A percentile compares a stretch with the other conserved stretches of the same genome.
Conservation (phyloP, 106 monocot species). For the Dioscorea alata region DNA sequence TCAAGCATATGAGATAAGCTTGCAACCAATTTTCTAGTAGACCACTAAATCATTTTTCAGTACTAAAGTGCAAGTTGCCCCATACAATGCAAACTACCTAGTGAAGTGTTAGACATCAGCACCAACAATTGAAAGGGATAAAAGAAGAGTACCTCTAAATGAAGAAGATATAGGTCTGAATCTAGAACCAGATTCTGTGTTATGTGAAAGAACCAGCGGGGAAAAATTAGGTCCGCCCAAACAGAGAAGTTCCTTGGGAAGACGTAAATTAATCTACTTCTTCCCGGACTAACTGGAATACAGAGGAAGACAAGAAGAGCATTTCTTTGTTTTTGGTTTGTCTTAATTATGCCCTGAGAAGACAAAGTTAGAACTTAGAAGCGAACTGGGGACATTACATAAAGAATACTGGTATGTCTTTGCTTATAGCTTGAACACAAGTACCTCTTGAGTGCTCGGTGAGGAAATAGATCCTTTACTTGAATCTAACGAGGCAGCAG, state of each 20-base stretch:
- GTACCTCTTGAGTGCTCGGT: constrained; percentile 25
- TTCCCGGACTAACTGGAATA: constrained; percentile 83
- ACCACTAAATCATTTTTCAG: too few relatives aligned
- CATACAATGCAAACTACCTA: not conserved
- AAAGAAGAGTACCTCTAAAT: constrained; percentile 52
- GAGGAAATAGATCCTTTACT: constrained; percentile 11
- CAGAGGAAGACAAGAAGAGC: constrained; percentile 60
- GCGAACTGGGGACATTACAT: too few relatives aligned
- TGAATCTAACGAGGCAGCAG: constrained; percentile 4
- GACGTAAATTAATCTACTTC: constrained; percentile 70
- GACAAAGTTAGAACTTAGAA: not conserved
- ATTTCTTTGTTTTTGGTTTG: constrained; percentile 22
- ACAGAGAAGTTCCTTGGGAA: constrained; percentile 70
- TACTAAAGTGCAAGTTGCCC: not conserved
- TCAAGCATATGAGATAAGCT: too few relatives aligned
- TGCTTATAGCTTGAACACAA: not conserved
- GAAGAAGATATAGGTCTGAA: constrained; percentile 88
- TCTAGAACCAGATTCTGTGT: constrained; percentile 75
- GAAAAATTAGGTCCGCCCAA: constrained; percentile 61
- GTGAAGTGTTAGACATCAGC: not conserved
- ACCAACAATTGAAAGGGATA: not conserved
- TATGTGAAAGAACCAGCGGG: constrained; percentile 75
- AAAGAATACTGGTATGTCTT: too few relatives aligned
- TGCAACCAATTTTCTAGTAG: too few relatives aligned
- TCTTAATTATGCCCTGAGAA: constrained; percentile 22